Conservation (phyloP, 176 grass and related monocot species). For the barley (Hordeum vulgare) region MorexV3_pseudomolecules_assembly NC_058520.1:106440706-106441205, state of each 20-base stretch:
- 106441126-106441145: not conserved
- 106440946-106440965: conserved; percentile 1
- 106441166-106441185: not conserved
- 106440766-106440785: not conserved
- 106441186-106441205: not conserved
- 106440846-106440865: not conserved
- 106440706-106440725: not conserved
- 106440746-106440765: not conserved
- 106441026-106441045: not conserved
- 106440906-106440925: not conserved
- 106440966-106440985: not conserved
- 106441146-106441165: conserved; percentile 4
- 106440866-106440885: not conserved
- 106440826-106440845: not conserved
- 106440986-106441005: conserved; percentile 22
- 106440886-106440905: not conserved
- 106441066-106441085: not conserved
- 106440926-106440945: conserved; percentile 12
- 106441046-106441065: not conserved
- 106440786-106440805: not conserved
- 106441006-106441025: not conserved
- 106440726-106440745: not conserved
- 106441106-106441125: not conserved
- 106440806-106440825: not conserved
- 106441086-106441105: not conserved